Conservation (phyloP, 1,139 yeast species). For the Entelexis sorbosivorans region DNA sequence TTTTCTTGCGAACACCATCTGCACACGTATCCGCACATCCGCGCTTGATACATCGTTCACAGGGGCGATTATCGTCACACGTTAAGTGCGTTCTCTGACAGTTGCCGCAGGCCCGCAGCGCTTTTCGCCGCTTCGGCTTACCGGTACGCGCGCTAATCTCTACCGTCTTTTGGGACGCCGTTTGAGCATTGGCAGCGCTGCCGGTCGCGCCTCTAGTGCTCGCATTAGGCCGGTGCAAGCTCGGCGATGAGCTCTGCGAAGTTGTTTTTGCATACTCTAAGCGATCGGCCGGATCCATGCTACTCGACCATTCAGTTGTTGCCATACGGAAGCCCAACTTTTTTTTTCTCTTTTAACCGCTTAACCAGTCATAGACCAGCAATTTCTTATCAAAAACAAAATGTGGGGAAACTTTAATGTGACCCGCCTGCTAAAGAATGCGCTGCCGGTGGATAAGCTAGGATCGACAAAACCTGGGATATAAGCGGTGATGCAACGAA, state of each 20-base stretch:
- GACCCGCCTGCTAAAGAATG: not conserved
- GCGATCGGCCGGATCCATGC: not conserved
- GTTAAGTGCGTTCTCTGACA: constrained; percentile 83
- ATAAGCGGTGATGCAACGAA: no score
- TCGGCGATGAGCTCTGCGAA: not conserved
- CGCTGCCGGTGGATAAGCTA: not conserved
- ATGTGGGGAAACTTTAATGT: not conserved
- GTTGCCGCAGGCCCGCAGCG: constrained; percentile 72
- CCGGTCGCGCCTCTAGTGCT: not conserved
- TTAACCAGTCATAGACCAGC: not conserved
- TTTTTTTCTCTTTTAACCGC: not conserved
- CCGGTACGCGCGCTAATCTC: constrained; percentile 29
- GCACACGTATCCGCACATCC: constrained; percentile 65
- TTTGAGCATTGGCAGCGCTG: not conserved
- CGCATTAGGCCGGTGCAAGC: not conserved
- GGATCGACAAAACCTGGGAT: no score
- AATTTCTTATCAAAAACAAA: not conserved
- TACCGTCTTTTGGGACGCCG: constrained; percentile 7
- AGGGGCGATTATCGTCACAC: constrained; percentile 72
- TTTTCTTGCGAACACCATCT: constrained; percentile 77
- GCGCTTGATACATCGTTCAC: constrained; percentile 61
- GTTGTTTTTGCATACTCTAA: not conserved
- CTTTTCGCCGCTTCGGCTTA: constrained; percentile 42
- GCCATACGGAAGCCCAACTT: not conserved
- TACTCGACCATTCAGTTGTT: not conserved